Evolutionary conservation across 2,329 filamentous ascomycete species (phyloP).

Genomic region (Fusarium poae): DNA sequence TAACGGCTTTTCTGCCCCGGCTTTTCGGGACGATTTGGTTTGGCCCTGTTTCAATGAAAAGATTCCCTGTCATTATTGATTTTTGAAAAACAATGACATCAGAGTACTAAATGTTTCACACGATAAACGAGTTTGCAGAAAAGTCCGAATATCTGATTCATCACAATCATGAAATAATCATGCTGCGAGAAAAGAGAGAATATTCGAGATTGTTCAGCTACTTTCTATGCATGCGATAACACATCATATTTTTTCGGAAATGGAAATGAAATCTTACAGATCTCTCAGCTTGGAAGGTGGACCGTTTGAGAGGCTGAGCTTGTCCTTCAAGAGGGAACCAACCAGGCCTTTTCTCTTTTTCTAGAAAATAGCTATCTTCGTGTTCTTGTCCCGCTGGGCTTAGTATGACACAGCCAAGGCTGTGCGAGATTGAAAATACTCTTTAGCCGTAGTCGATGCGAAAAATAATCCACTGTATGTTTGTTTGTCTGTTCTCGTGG

Average conservation of each 20-base stretch:
- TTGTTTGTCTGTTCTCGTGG: constrained; percentile 15
- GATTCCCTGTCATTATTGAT: constrained; percentile 21
- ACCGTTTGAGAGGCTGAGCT: constrained; percentile 29
- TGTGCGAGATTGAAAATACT: background rate
- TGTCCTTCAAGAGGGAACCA: constrained; percentile 35
- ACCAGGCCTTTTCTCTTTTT: constrained; percentile 2
- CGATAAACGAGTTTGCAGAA: constrained; percentile 12
- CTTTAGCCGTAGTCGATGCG: background rate
- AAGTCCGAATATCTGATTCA: background rate
- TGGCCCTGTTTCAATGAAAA: background rate
- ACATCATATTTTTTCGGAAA: constrained; percentile 4
- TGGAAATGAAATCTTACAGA: constrained; percentile 9
- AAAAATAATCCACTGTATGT: background rate
- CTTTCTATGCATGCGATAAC: background rate
- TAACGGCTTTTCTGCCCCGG: constrained; percentile 2
- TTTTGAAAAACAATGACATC: constrained; percentile 30
- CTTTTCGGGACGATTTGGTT: constrained; percentile 2
- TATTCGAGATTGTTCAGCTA: constrained; percentile 30
- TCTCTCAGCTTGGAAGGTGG: constrained; percentile 13
- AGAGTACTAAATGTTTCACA: constrained; percentile 18
- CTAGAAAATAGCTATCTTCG: constrained; percentile 26
- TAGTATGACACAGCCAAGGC: constrained; percentile 28
- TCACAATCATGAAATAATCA: constrained; percentile 11
- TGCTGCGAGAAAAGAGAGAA: constrained; percentile 10
- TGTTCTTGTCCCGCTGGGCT: constrained; percentile 6